Evolutionary conservation across 768 basidiomycete species (phyloP), one percentile per base, ranked within the genome.

Genomic region (Leucogyrophana mollusca): DNA sequence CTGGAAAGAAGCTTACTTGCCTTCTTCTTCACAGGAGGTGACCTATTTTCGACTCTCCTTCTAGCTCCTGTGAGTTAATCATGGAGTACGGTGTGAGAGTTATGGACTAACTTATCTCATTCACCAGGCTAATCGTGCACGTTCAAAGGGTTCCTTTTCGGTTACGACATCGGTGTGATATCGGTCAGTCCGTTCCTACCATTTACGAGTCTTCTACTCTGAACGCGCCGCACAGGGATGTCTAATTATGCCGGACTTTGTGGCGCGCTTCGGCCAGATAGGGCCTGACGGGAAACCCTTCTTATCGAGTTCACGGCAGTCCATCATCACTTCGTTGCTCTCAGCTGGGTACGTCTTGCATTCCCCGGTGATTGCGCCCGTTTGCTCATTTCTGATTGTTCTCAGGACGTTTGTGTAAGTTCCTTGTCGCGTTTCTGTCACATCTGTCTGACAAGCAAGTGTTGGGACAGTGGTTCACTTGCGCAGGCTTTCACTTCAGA

Each of bases 91-190:
- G 49, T n/a, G 14, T n/a, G n/a, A n/a, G n/a, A n/a, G n/a, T n/a
- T n/a, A n/a, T n/a, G n/a, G 14, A 18, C 22, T 47, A 34, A 21
- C 34, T 47, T 3, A 47, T 23, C n/a, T 27, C 4, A 8, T 3
- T 22, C 14, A 11, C n/a, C 18, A 23, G 33, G 34, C 34, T 17
- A 21, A 17, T n/a, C n/a, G n/a, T n/a, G n/a, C 6, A 6, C 27
- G 7, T 17, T 24, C 18, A 34, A 22, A 79, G 82, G 81, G 9
- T 85, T 84, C 60, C 64, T 86, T 7, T 87, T 85, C 46, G 84
- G 85, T 49, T 87, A 87, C 61, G 85, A 87, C 52, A 85, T 87
- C 59, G 84, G 86, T 61, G 82, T 87, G 44, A 86, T 87, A 49
- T 87, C 85, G 45, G 83, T 85, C 49, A 43, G 75, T 60, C n/a